These are phyloP conservation scores for Roridomyces roridus DNA, from an alignment of 768 basidiomycete species.

Conservation along the genomic window DNA sequence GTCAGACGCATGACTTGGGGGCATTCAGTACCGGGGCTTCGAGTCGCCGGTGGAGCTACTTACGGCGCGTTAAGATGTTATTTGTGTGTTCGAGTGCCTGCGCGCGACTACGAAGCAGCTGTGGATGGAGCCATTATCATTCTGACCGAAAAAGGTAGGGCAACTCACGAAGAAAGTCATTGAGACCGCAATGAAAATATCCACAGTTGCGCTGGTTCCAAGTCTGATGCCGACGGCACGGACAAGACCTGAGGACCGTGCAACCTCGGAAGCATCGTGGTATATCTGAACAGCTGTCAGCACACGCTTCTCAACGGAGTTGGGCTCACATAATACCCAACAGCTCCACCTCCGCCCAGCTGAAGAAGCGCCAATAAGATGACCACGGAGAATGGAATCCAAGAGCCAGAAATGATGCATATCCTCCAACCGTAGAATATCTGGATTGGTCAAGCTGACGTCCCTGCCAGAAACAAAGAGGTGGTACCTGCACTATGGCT, in stretches of 20 bases:
- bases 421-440: conserved; percentile 29
- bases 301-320: neutral
- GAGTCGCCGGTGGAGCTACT: neutral
- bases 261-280: conserved; percentile 3
- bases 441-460: neutral
- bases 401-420: conserved; percentile 17
- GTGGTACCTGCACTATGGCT: conserved; percentile 23
- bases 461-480: neutral
- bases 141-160: too few species aligned
- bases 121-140: neutral
- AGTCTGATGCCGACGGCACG: conserved; percentile 18
- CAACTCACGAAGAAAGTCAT: conserved; percentile 23
- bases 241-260: conserved; percentile 3
- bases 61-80: conserved; percentile 17
- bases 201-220: conserved; percentile 11
- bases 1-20: conserved; percentile 18
- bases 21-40: neutral
- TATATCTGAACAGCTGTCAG: neutral
- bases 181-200: conserved; percentile 18
- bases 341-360: conserved; percentile 16
- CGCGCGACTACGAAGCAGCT: conserved; percentile 17
- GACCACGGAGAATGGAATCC: neutral
- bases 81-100: conserved; percentile 1
- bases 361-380: conserved; percentile 20
- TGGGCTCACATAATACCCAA: conserved; percentile 15